Conservation (phyloP, 2,329 filamentous ascomycete genomes). For the Neospermospora avenae region DNA sequence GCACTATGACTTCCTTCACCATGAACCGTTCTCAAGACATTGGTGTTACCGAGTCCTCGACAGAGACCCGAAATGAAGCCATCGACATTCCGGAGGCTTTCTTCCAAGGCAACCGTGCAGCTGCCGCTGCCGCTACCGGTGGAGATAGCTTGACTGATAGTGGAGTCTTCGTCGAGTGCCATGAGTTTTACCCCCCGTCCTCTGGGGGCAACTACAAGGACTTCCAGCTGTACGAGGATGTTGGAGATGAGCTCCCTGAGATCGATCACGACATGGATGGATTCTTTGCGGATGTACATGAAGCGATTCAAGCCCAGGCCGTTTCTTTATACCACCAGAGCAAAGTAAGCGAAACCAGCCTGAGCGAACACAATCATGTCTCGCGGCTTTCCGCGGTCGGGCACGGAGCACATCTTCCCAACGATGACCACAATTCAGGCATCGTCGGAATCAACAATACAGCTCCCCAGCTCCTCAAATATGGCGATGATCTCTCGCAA, state of each 20-base stretch:
- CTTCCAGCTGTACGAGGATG: slow-evolving; percentile 17
- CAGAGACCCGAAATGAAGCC: neutral
- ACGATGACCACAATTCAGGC: neutral
- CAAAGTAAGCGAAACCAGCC: neutral
- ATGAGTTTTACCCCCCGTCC: neutral
- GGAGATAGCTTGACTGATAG: slow-evolving; percentile 14
- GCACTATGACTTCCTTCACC: slow-evolving; percentile 12
- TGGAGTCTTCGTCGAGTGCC: slow-evolving; percentile 11
- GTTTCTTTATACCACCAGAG: slow-evolving; percentile 9
- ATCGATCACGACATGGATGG: neutral
- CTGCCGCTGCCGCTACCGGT: slow-evolving; percentile 1
- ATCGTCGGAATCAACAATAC: neutral
- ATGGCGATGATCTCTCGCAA: slow-evolving; percentile 5
- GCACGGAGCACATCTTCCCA: neutral
- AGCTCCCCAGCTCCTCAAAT: neutral
- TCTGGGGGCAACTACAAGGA: slow-evolving; percentile 14
- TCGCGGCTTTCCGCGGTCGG: neutral
- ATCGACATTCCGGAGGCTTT: neutral
- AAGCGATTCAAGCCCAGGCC: slow-evolving; percentile 4
- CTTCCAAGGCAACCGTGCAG: neutral
- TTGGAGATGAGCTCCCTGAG: slow-evolving; percentile 1
- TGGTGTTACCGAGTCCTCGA: neutral
- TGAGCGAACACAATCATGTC: neutral
- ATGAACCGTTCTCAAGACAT: slow-evolving; percentile 7
- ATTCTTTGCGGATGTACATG: slow-evolving; percentile 15